Base-by-base conservation (phyloP, 2,329 filamentous ascomycete genomes). In the Colletotrichum gigasporum region DNA sequence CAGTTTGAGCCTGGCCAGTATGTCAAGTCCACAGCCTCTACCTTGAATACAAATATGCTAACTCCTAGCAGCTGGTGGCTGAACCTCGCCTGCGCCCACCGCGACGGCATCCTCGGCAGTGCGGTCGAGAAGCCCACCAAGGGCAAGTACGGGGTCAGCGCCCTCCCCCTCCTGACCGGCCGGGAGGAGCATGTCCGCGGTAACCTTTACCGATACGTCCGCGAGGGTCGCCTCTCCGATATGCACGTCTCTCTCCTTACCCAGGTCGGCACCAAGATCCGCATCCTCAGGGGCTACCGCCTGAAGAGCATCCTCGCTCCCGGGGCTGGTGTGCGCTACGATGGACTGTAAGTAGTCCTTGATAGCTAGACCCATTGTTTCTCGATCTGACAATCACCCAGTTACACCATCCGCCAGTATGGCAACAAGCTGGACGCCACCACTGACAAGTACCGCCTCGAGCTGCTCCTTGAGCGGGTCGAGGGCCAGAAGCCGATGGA, bases 261-360 rank as follows among this genome's bases (percentile, higher is more conserved):
- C 1, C 78, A 82, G 45, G 80, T 85, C 22, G 85, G 85, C 14
- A 76, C 76, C 5, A 76, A 78, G 10, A 80, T 87, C 44, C 81
- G 84, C 16, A 75, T 89, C n/a, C 71, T 89, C 22, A 75, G 86
- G 47, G 85, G 85, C 2, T 75, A 83, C 64, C 74, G 72, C 30
- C 76, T 88, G 18, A 79, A 79, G 66, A 87, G 85, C 58, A 76
- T 79, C 2, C 78, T 82, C 60, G 84, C 86, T 4, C 86, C 86
- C 1, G 70, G 71, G 34, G 83, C 77, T 2, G 86, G 86, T 2
- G 70, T 88, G 26, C 77, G 86, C 63, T 88, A 87, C 65, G 86
- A 89, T 69, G 86, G 86, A 52, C 67, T 87, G 84, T 87, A 75
- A 73, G 84, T 76, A 20, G 6, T n/a, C 2, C 2, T 26, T 26